Percentiles rank a stretch among this genome's conserved stretches.
Conservation (phyloP, 2,329 filamentous ascomycete genomes). For the Elsinoe fawcettii region DNA sequence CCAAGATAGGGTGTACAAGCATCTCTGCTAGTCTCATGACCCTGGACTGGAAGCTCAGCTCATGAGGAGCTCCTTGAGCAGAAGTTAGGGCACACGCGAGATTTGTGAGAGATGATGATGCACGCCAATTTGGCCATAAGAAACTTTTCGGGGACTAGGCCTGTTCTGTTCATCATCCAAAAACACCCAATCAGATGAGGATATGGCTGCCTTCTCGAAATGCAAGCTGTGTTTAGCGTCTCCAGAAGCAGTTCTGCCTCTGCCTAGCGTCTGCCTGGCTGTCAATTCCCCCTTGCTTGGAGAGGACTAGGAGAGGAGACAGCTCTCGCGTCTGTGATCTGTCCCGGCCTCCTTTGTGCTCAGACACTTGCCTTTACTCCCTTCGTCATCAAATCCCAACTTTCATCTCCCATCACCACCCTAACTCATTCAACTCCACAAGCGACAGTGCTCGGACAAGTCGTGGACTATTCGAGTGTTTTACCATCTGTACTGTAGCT, state of each 20-base stretch:
- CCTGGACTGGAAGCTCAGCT: background rate
- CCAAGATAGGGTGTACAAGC: background rate
- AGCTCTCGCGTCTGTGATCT: background rate
- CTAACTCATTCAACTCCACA: background rate
- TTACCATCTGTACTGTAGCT: background rate
- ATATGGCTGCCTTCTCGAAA: background rate
- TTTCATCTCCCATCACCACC: background rate
- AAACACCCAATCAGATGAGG: background rate
- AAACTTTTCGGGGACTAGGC: conserved; percentile 5
- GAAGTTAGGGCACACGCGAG: background rate
- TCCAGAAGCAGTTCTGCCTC: conserved; percentile 4
- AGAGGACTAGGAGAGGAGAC: background rate
- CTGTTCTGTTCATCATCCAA: background rate
- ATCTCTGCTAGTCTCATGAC: background rate
- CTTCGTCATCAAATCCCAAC: conserved; percentile 6
- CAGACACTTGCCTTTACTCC: background rate
- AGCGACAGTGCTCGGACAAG: background rate
- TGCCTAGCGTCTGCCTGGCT: conserved; percentile 7
- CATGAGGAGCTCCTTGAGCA: background rate
- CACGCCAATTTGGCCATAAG: background rate
- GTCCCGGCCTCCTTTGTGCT: conserved; percentile 7
- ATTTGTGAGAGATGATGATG: background rate
- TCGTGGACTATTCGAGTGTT: background rate
- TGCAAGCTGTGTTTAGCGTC: background rate
- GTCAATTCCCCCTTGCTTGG: background rate